Conservation (phyloP, 441 rosid species). For the Gossypium aridum region DNA sequence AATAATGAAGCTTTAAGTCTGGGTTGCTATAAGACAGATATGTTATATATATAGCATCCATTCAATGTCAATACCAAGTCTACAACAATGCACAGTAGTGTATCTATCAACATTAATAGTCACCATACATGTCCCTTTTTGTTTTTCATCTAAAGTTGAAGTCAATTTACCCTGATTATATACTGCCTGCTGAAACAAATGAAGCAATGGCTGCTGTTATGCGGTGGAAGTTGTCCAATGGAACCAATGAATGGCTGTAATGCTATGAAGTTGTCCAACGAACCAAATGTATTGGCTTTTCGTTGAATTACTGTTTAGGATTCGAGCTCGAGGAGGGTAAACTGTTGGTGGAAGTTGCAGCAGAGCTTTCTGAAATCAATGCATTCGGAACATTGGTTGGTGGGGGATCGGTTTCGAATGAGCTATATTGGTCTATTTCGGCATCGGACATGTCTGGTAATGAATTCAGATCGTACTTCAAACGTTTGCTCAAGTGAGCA, state of each 20-base stretch:
- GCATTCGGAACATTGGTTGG: not conserved
- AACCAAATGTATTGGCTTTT: not conserved
- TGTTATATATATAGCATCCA: not conserved
- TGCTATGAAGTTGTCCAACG: not conserved
- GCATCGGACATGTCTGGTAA: not conserved
- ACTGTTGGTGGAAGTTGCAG: not conserved
- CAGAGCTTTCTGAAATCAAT: not conserved
- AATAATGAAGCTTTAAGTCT: not conserved
- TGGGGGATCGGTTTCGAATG: not conserved
- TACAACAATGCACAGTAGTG: not conserved
- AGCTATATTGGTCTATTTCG: not conserved
- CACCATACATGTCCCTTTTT: no score
- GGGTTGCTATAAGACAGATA: not conserved
- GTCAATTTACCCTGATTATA: no score
- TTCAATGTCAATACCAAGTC: not conserved
- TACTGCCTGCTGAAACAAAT: no score
- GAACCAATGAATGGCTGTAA: not conserved
- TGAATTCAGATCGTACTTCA: not conserved
- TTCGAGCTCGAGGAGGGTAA: constrained; percentile 13
- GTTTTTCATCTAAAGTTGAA: no score
- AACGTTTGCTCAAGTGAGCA: constrained; percentile 1
- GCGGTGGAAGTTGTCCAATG: not conserved
- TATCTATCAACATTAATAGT: not conserved
- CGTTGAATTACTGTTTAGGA: not conserved
- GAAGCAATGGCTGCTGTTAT: not conserved